phyloP scores from a whole-genome alignment of 495 filamentous ascomycete species.

The Penicillium paradoxum region DNA sequence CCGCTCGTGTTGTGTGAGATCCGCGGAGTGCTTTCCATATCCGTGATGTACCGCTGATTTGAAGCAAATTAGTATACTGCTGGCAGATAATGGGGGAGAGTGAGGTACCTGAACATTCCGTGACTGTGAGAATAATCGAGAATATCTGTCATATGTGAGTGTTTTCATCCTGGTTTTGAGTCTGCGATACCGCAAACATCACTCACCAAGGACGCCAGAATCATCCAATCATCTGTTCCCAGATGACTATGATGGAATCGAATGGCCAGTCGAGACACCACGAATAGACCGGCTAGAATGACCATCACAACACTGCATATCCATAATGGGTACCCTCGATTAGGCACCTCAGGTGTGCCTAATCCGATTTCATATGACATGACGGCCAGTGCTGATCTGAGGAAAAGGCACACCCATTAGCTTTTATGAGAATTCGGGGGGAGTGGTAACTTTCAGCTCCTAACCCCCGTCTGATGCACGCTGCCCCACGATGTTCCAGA shows the following conservation, averaged over 20 bases:
- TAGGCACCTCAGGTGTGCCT: neutral
- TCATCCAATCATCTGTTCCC: conserved; percentile 1
- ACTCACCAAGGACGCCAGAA: conserved; percentile 1
- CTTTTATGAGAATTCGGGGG: neutral
- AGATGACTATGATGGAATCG: neutral
- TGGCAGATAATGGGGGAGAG: too few relatives aligned
- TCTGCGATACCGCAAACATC: neutral
- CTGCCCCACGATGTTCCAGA: neutral
- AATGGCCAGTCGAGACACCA: conserved; percentile 2
- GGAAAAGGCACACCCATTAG: neutral
- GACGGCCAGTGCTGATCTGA: neutral
- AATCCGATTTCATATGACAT: conserved; percentile 5
- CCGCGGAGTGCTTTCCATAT: neutral
- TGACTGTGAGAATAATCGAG: neutral
- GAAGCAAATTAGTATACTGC: neutral
- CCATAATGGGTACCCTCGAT: conserved; percentile 2
- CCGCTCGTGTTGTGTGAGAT: neutral
- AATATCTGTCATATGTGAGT: neutral
- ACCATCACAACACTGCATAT: conserved; percentile 1
- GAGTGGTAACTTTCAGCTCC: too few relatives aligned
- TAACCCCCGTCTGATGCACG: neutral
- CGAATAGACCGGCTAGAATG: neutral
- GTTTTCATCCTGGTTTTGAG: neutral
- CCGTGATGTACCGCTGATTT: neutral
- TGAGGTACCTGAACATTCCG: neutral